These are phyloP conservation scores for Pseudogymnoascus sp. DNA, from an alignment of 2,329 filamentous ascomycete genomes.

Conservation along the genomic window DNA sequence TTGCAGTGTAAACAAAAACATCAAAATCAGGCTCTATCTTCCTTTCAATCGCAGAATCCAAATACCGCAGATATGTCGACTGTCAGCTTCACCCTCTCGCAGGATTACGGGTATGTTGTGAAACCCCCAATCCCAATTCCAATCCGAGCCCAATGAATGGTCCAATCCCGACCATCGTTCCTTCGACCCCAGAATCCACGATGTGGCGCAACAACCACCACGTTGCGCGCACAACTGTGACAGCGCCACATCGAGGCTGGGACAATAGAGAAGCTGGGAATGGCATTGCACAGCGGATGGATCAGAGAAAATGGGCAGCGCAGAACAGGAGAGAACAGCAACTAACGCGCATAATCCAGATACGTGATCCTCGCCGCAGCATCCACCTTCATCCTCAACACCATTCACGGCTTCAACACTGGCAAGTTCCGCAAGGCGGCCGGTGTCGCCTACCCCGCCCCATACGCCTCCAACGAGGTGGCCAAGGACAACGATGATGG, in stretches of 20 bases:
- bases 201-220: neutral
- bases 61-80: constrained; percentile 1
- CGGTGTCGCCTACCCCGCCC: constrained; percentile 46
- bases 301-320: neutral
- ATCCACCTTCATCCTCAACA: constrained; percentile 50
- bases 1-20: neutral
- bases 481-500: constrained; percentile 45
- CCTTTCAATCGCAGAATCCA: neutral
- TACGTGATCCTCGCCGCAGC: constrained; percentile 52
- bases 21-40: neutral
- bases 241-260: neutral
- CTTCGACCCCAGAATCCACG: neutral
- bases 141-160: neutral
- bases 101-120: constrained; percentile 8
- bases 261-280: neutral
- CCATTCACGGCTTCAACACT: constrained; percentile 42
- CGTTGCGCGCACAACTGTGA: neutral
- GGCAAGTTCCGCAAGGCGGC: constrained; percentile 41
- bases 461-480: constrained; percentile 47
- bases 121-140: neutral
- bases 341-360: constrained; percentile 31
- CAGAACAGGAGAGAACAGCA: neutral
- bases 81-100: neutral
- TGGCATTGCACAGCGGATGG: neutral
- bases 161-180: neutral